Evolutionary conservation across 768 basidiomycete genomes (phyloP).

Genomic region (Nidula microcarpa): DNA sequence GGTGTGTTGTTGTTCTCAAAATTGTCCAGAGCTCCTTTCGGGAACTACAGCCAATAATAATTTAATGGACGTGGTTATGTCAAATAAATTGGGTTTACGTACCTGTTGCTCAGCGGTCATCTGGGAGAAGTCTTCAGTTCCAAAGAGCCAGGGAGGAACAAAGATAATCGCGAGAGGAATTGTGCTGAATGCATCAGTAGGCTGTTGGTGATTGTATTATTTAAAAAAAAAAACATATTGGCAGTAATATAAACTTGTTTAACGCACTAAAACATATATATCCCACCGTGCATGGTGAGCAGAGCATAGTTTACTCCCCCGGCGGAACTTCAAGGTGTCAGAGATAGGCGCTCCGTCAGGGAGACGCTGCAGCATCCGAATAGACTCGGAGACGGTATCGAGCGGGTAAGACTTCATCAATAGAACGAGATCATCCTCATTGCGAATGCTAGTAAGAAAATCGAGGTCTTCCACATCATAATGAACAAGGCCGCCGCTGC

Average conservation of each 20-base stretch:
- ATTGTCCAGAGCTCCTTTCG: slow-evolving; percentile 5
- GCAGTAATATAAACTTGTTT: neutral
- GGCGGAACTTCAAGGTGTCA: slow-evolving; percentile 10
- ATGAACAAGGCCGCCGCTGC: slow-evolving; percentile 3
- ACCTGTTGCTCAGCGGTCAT: slow-evolving; percentile 11
- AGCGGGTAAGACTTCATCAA: slow-evolving; percentile 15
- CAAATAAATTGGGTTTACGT: neutral
- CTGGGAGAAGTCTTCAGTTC: slow-evolving; percentile 13
- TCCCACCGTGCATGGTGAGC: slow-evolving; percentile 22
- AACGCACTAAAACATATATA: slow-evolving; percentile 14
- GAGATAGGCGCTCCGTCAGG: slow-evolving; percentile 4
- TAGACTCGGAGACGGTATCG: slow-evolving; percentile 11
- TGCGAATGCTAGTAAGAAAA: slow-evolving; percentile 11
- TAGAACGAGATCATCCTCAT: slow-evolving; percentile 10
- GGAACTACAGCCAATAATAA: slow-evolving; percentile 6
- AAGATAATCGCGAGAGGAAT: slow-evolving; percentile 16
- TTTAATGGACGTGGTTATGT: neutral
- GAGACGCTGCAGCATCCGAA: slow-evolving; percentile 9
- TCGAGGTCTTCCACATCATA: slow-evolving; percentile 11
- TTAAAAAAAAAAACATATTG: no score
- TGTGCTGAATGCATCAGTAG: slow-evolving; percentile 1
- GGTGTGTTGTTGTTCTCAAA: slow-evolving; percentile 9
- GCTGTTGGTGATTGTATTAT: slow-evolving; percentile 5
- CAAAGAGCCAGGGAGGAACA: slow-evolving; percentile 19
- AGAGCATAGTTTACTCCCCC: slow-evolving; percentile 10